A percentile compares a stretch with the other conserved stretches of the same genome.
phyloP scores from a whole-genome alignment of 2,329 filamentous ascomycete genomes.

The Penicillium freii region DNA sequence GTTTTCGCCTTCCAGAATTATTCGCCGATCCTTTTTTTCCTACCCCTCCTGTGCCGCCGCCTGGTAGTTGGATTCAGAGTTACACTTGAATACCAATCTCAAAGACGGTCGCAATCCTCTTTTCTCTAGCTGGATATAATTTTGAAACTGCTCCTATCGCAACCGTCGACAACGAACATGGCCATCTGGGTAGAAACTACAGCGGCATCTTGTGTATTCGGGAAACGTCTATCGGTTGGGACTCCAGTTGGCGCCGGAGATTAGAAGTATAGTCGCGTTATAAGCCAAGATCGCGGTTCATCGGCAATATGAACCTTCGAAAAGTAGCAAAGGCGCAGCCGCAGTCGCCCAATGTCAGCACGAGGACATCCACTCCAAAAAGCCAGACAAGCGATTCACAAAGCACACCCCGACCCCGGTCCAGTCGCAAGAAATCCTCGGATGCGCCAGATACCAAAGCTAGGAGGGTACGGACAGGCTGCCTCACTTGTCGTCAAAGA shows the following conservation, averaged over 20 bases:
- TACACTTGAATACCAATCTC: background rate
- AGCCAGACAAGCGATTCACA: conserved; percentile 19
- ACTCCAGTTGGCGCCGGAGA: conserved; percentile 20
- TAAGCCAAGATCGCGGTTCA: background rate
- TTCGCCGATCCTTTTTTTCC: conserved; percentile 2
- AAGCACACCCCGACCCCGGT: conserved; percentile 14
- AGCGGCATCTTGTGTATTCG: conserved; percentile 17
- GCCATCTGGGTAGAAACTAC: conserved; percentile 19
- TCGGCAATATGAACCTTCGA: conserved; percentile 19
- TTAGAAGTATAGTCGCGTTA: conserved; percentile 9
- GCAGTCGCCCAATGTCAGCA: conserved; percentile 9
- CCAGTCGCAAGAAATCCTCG: conserved; percentile 23
- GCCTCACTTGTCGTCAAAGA: conserved; percentile 82
- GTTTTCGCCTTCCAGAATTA: background rate
- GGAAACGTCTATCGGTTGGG: conserved; percentile 12
- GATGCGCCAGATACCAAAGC: conserved; percentile 55
- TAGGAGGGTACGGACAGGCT: conserved; percentile 86
- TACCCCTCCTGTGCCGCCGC: conserved; percentile 11
- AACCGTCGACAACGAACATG: conserved; percentile 20
- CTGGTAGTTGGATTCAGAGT: background rate
- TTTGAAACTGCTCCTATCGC: background rate
- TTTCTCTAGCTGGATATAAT: background rate
- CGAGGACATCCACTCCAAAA: conserved; percentile 16
- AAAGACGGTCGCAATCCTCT: background rate
- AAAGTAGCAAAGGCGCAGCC: conserved; percentile 16